Percentiles rank a stretch among this genome's conserved stretches.
These are phyloP conservation scores for Curvularia verruculosa DNA, from an alignment of 2,329 filamentous ascomycete genomes.

Conservation along the genomic window DNA sequence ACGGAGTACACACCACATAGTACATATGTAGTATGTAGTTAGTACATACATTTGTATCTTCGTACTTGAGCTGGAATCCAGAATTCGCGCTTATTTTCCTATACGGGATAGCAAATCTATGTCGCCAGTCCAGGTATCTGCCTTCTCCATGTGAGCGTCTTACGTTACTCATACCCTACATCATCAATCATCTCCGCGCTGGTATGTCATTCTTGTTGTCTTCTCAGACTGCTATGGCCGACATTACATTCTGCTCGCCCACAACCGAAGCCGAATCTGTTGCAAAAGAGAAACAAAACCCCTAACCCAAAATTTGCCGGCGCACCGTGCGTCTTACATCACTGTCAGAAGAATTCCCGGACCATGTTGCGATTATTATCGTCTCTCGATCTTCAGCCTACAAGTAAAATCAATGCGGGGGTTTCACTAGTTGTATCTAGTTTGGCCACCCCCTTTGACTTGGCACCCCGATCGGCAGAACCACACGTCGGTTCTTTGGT, in stretches of 20 bases:
- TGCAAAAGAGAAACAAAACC: neutral
- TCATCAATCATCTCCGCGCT: neutral
- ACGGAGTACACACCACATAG: too few species aligned
- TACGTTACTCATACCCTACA: neutral
- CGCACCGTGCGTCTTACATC: neutral
- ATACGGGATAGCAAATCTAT: neutral
- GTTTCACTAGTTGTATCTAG: slow-evolving; percentile 3
- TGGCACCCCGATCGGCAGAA: slow-evolving; percentile 1
- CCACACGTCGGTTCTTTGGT: neutral
- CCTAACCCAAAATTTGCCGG: neutral
- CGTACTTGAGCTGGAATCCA: neutral
- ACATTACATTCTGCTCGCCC: neutral
- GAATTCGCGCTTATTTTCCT: slow-evolving; percentile 12
- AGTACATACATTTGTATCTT: too few species aligned
- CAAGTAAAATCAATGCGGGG: neutral
- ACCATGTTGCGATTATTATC: neutral
- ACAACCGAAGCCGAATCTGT: neutral
- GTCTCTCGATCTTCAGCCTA: neutral
- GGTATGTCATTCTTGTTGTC: neutral
- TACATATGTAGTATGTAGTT: too few species aligned
- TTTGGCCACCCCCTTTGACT: neutral
- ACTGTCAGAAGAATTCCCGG: neutral
- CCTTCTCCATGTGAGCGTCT: neutral
- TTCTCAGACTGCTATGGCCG: neutral
- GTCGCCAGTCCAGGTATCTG: neutral